Percentiles rank a stretch among this genome's conserved stretches.
Conservation (phyloP, 768 basidiomycete species). For the Leccinum barrowsii region DNA sequence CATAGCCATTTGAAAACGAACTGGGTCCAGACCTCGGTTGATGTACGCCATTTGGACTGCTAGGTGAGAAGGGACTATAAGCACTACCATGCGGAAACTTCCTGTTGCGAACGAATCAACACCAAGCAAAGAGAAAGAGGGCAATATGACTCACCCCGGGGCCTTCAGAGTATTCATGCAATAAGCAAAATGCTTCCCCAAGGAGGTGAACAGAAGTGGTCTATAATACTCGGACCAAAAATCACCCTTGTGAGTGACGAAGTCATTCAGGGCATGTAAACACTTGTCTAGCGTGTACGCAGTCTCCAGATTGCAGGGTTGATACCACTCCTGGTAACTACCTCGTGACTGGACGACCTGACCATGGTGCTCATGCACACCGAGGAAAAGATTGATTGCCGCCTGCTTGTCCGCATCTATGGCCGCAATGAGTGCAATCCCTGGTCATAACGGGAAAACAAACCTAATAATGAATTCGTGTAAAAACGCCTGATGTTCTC, state of each 20-base stretch:
- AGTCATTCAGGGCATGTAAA: conserved; percentile 53
- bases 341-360: conserved; percentile 51
- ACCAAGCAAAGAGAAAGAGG: fast-evolving
- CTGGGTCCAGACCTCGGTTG: conserved; percentile 35
- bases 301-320: conserved; percentile 62
- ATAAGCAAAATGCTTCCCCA: conserved; percentile 88
- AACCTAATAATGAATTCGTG: conserved; percentile 88
- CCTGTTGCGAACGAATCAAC: conserved; percentile 32
- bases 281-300: conserved; percentile 69
- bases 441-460: background rate
- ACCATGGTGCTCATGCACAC: conserved; percentile 59
- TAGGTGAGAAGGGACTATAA: conserved; percentile 73
- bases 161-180: conserved; percentile 89
- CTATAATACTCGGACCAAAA: conserved; percentile 91
- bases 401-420: conserved; percentile 95
- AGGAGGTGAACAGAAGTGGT: conserved; percentile 75
- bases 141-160: conserved; percentile 51
- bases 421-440: background rate
- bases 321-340: conserved; percentile 85
- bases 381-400: conserved; percentile 96
- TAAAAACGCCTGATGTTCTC: conserved; percentile 95
- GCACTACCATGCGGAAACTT: conserved; percentile 67
- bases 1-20: conserved; percentile 21
- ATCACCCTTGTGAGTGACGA: conserved; percentile 59
- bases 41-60: conserved; percentile 38